These are phyloP conservation scores for Arabidopsis hybrid DNA, from an alignment of 441 rosid genomes.

Conservation along the genomic window DNA sequence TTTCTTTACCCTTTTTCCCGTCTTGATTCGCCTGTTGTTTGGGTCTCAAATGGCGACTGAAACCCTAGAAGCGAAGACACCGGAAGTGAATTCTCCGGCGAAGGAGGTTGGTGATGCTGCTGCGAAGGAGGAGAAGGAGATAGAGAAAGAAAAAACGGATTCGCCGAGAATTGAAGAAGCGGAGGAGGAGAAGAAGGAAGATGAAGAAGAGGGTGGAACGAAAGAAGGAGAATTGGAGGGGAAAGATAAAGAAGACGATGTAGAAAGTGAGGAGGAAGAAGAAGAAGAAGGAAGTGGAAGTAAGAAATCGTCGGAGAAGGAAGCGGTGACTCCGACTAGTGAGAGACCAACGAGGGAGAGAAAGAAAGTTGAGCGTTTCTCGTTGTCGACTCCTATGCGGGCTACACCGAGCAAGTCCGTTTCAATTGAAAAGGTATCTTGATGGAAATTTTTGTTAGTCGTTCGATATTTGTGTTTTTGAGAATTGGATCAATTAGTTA, in stretches of 20 bases:
- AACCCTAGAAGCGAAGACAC: slow-evolving; percentile 69
- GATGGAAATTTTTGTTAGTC: background rate
- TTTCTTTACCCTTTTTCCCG: slow-evolving; percentile 7
- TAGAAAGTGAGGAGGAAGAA: slow-evolving; percentile 32
- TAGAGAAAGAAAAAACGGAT: slow-evolving; percentile 23
- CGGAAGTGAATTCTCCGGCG: slow-evolving; percentile 55
- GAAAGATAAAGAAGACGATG: slow-evolving; percentile 14
- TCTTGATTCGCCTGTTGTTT: slow-evolving; percentile 11
- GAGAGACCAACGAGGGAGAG: slow-evolving; percentile 95
- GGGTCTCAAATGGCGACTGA: slow-evolving; percentile 64
- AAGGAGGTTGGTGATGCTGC: slow-evolving; percentile 36
- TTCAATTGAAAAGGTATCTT: slow-evolving; percentile 72
- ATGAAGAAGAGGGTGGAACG: slow-evolving; percentile 30
- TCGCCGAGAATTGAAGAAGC: slow-evolving; percentile 3
- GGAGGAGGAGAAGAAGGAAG: slow-evolving; percentile 38
- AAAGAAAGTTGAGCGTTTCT: slow-evolving; percentile 91
- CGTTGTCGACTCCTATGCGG: slow-evolving; percentile 58
- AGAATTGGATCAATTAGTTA: slow-evolving; percentile 15
- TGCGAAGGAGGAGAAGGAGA: slow-evolving; percentile 23
- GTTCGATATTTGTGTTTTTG: background rate
- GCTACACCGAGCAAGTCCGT: slow-evolving; percentile 65
- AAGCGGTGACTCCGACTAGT: slow-evolving; percentile 59
- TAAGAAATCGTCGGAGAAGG: slow-evolving; percentile 44
- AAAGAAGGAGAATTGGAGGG: slow-evolving; percentile 24
- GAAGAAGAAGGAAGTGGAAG: slow-evolving; percentile 48